Base-by-base conservation (phyloP, 495 filamentous ascomycete genomes). In the Podospora conica region DNA sequence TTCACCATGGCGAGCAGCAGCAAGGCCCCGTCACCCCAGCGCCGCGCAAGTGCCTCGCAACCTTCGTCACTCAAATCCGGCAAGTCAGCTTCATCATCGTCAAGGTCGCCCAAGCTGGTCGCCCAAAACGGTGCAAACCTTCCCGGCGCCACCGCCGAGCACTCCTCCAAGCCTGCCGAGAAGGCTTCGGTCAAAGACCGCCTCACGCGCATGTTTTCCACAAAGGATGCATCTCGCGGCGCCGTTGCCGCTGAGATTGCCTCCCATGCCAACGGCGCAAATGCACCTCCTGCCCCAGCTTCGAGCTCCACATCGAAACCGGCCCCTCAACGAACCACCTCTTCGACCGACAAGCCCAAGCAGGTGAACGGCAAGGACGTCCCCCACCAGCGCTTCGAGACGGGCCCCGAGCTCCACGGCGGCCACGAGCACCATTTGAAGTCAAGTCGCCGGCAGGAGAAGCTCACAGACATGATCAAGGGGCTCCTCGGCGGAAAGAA, bases 381-480 rank as follows among this genome's bases (percentile, higher is more conserved):
- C 29, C 68, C 72, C 3, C 58, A 69, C 15, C 76, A 79, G 61
- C 82, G 83, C 67, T 86, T 80, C 68, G 73, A 78, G 31, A 20
- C 77, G 31, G 74, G 74, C 53, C 63, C 76, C 31, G 75, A 80
- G 24, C 73, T 74, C 7, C 76, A 69, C 67, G 89, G 89, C 70
- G 84, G 86, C 9, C 95, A 98, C 72, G 87, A 90, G 65, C 95
- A 98, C 74, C 84, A 91, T 69, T 85, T 98, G 20, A 94, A 91
- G 73, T 90, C 88, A 66, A 87, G 89, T 60, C 91, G 92, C 74
- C 85, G 95, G 58, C 94, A 98, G 76, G 94, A 98, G 79, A 98
- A 97, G 75, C 81, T 98, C 64, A 88, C 90, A n/a, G 91, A 93
- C 72, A 88, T 98, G 82, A 86, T 96, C 68, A 89, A 92, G 66